Evolutionary conservation across 345 rosid species (phyloP), one percentile per base, ranked within the genome.

Genomic region (Acer yangbiense): DNA sequence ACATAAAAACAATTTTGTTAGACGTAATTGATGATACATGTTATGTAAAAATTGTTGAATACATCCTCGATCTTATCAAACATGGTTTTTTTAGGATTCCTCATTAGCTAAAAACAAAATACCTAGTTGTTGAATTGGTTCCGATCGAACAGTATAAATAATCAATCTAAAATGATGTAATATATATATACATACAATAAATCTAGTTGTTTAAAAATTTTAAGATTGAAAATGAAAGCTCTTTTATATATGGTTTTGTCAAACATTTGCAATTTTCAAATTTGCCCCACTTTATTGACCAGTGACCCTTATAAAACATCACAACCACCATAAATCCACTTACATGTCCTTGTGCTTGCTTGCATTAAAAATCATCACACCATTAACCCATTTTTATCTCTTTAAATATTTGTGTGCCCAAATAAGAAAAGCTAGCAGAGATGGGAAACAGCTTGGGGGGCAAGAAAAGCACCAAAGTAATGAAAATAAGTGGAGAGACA

Each of bases 401-500:
- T 32, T 32, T 4, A 3, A 32, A 2, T 32, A 23, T 6, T 44
- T 46, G 1, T 69, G 54, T 50, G 17, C 54, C 16, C 54, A 32
- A 32, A 32, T 32, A 32, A 43, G 46, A 43, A 43, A 43, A 43
- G 35, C 46, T 6, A 43, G 46, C 46, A 43, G 46, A 60, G 43
- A 68, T 68, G 71, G 71, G 71, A 9, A 68, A 68, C 54, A 43
- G 27, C 85, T 77, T 94, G 58, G 93, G 91, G 48, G 85, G 86
- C 79, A 93, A 88, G 72, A 90, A 76, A 74, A 81, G 88, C 0
- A 85, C 84, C 0, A 97, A 91, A 75, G 81, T 97, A 41, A 97
- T 97, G 99, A 97, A 90, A 82, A 90, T 93, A 69, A 83, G 74
- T 65, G 99, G 99, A 0, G 98, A 97, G 82, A 90, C 94, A 39